Evolutionary conservation across 1,284 basidiomycete species (phyloP).

Genomic region (Mrakiaceae sp.): DNA sequence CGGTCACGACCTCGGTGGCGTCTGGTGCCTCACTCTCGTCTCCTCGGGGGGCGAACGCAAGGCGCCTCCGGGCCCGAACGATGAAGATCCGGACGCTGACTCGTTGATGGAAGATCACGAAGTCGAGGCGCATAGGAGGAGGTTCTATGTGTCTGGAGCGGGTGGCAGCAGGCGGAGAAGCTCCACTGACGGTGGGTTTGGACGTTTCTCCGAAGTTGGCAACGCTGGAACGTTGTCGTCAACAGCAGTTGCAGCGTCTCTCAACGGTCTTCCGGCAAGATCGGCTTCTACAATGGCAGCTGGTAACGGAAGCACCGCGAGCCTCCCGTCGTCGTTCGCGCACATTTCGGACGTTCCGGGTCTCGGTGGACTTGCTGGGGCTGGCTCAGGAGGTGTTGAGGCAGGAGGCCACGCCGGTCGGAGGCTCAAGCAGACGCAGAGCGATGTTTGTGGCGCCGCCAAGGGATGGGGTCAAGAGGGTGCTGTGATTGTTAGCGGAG

Average conservation of each 20-base stretch:
- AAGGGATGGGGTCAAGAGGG: constrained; percentile 54
- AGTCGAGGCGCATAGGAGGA: neutral
- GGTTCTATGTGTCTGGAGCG: too few relatives aligned
- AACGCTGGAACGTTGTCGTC: neutral
- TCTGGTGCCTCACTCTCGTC: constrained; percentile 80
- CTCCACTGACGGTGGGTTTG: neutral
- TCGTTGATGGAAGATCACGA: neutral
- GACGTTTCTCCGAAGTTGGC: too few relatives aligned
- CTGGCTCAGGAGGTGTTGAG: neutral
- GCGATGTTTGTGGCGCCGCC: constrained; percentile 53
- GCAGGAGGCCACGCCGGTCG: neutral
- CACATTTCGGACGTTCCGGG: constrained; percentile 7
- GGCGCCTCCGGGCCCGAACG: constrained; percentile 18
- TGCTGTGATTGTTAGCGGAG: constrained; percentile 76
- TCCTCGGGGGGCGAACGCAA: constrained; percentile 31
- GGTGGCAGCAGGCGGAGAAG: constrained; percentile 3
- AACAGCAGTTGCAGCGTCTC: neutral
- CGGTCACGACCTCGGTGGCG: constrained; percentile 70
- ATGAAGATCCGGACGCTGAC: constrained; percentile 11
- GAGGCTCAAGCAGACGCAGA: constrained; percentile 27
- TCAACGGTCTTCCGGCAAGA: neutral
- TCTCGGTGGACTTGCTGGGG: neutral
- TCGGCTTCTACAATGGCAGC: too few relatives aligned
- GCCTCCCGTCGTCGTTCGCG: constrained; percentile 11
- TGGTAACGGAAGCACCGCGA: neutral